Evolutionary conservation across 2,329 filamentous ascomycete genomes (phyloP), one percentile per base, ranked within the genome.

Genomic region (Penicillium sp.): DNA sequence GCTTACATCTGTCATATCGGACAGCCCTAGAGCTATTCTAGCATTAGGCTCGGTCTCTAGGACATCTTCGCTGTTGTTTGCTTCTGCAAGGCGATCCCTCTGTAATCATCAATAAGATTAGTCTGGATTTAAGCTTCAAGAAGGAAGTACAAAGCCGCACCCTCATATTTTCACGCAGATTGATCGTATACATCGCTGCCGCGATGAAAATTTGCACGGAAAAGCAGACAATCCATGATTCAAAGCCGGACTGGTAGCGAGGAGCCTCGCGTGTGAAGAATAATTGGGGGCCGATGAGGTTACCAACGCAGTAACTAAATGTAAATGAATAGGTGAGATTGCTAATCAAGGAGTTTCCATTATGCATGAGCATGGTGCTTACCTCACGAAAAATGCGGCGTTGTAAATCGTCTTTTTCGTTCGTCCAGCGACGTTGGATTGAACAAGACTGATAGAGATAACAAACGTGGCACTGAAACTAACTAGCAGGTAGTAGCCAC

Each of bases 391-490:
- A 11, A 49, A 33, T 3, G 20, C 12, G 4, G 77, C 75, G 63
- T 81, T 81, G 1, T 77, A 78, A 54, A 79, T 77, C 0, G 77
- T 78, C 3, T 74, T 77, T 7, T 78, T 66, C 59, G 80, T 81
- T 5, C 68, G 72, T 3, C 74, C 71, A 47, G 78, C 73, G 68
- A 74, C 73, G 1, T 74, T 71, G 40, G 76, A 67, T 7, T 62
- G 60, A 3, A 77, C 53, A 8, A 76, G 64, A 52, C 75, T 74
- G 38, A 71, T 40, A 40, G 14, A 63, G 8, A 67, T 63, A 11
- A 71, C 69, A 55, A 71, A 75, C 1, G 71, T 66, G 3, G 70
- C 63, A 48, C 76, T 67, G 3, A 75, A 43, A 9, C 58, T 40
- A 38, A 50, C 45, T 28, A 59, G 5, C 35, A 28, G 18, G 53